Evolutionary conservation across 2,329 filamentous ascomycete genomes (phyloP).

Genomic region (Calonectria crousiana): DNA sequence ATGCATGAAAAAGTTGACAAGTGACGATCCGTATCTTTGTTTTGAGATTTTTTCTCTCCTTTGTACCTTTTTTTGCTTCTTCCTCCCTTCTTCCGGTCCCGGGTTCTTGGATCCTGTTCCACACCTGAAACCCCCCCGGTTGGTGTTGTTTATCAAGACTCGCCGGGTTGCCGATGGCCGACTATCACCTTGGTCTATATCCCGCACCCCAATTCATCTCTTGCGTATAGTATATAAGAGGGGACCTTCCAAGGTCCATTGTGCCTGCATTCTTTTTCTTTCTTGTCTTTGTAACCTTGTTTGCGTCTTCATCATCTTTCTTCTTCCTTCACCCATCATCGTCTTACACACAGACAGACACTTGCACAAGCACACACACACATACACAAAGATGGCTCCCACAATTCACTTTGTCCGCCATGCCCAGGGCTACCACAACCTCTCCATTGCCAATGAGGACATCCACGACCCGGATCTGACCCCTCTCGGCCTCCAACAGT

Average conservation of each 20-base stretch:
- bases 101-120: background rate
- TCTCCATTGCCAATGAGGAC: slow-evolving; percentile 74
- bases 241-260: background rate
- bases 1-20: background rate
- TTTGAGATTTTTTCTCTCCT: background rate
- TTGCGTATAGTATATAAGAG: background rate
- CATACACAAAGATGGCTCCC: slow-evolving; percentile 56
- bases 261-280: background rate
- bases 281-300: background rate
- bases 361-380: background rate
- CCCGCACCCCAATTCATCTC: background rate
- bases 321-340: background rate
- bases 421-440: slow-evolving; percentile 86
- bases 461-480: slow-evolving; percentile 86
- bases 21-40: background rate
- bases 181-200: slow-evolving; percentile 11
- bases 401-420: slow-evolving; percentile 79
- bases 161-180: slow-evolving; percentile 2
- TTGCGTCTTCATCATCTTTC: background rate
- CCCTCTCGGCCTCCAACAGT: slow-evolving; percentile 80
- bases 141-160: background rate
- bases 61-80: background rate
- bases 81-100: background rate
- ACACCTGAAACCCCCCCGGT: background rate
- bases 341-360: background rate